A percentile compares a stretch with the other conserved stretches of the same genome.
These are phyloP conservation scores for Takakia lepidozioides DNA, from an alignment of 225 moss, liverwort and hornwort species.

Conservation along the genomic window DNA sequence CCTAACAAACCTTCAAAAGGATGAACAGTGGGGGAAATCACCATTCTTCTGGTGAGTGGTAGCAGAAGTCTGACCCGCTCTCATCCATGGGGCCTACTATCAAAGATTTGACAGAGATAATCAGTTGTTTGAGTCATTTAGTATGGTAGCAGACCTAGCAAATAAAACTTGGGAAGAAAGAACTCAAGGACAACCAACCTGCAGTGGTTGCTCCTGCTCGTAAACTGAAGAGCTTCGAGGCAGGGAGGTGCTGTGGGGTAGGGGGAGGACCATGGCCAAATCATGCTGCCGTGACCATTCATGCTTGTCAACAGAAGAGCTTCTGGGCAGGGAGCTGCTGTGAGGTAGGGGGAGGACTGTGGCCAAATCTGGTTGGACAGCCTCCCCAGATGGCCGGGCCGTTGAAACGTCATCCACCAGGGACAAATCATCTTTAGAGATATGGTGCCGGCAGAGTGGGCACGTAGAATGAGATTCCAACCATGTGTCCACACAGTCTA, in stretches of 20 bases:
- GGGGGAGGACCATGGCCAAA: constrained; percentile 22
- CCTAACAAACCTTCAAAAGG: no score
- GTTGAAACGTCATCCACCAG: constrained; percentile 45
- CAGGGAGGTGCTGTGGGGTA: constrained; percentile 29
- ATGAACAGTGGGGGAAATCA: no score
- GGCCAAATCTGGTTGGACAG: constrained; percentile 37
- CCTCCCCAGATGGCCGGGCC: constrained; percentile 38
- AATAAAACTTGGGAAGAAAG: no score
- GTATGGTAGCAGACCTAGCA: no score
- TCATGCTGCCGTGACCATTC: constrained; percentile 46
- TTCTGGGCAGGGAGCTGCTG: constrained; percentile 26
- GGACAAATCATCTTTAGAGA: constrained; percentile 47
- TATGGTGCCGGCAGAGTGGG: constrained; percentile 73
- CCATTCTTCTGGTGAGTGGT: no score
- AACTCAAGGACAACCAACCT: no score
- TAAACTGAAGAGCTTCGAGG: constrained; percentile 30
- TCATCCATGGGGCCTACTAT: no score
- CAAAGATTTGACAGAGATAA: no score
- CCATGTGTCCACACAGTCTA: constrained; percentile 88
- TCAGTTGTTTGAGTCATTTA: no score
- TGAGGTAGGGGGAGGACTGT: constrained; percentile 24
- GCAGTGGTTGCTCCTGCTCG: no score
- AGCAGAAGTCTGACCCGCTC: no score
- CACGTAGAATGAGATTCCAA: constrained; percentile 82
- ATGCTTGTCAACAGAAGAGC: constrained; percentile 27